A percentile compares a stretch with the other conserved stretches of the same genome.
Evolutionary conservation across 257 asterid species (phyloP).

Genomic region (Solanum sejunctum): DNA sequence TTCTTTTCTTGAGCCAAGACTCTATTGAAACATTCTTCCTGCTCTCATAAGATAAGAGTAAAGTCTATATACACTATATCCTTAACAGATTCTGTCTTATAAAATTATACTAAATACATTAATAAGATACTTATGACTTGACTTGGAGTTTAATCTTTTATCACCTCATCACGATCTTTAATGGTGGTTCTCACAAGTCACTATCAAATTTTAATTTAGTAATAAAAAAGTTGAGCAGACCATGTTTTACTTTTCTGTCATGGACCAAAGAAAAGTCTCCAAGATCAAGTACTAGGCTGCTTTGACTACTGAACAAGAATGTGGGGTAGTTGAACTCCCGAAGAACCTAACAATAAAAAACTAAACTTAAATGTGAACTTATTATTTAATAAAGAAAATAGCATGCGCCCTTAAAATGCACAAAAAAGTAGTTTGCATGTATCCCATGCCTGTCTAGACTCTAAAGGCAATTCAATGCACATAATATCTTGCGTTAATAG

Average conservation of each 20-base stretch:
- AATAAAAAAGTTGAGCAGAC: neutral
- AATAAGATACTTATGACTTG: neutral
- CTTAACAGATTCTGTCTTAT: rapidly evolving
- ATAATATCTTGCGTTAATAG: rapidly evolving
- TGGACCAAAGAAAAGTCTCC: neutral
- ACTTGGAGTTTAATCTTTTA: neutral
- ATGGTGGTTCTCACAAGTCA: neutral
- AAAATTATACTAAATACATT: neutral
- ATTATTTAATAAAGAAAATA: neutral
- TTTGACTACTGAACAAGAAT: slow-evolving; percentile 5
- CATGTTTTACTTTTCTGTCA: neutral
- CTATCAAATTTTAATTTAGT: neutral
- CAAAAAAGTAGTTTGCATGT: neutral
- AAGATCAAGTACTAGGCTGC: neutral
- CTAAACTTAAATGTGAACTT: neutral
- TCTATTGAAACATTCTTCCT: rapidly evolving
- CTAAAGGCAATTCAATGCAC: neutral
- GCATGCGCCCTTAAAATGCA: neutral
- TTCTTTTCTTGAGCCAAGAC: neutral
- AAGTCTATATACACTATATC: neutral
- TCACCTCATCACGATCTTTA: neutral
- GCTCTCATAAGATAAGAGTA: neutral
- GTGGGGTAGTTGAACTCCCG: slow-evolving; percentile 9
- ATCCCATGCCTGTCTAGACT: neutral
- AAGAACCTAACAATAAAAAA: slow-evolving; percentile 7